Base-by-base conservation (phyloP, 495 filamentous ascomycete species). In the Tuber microsphaerosporum region DNA sequence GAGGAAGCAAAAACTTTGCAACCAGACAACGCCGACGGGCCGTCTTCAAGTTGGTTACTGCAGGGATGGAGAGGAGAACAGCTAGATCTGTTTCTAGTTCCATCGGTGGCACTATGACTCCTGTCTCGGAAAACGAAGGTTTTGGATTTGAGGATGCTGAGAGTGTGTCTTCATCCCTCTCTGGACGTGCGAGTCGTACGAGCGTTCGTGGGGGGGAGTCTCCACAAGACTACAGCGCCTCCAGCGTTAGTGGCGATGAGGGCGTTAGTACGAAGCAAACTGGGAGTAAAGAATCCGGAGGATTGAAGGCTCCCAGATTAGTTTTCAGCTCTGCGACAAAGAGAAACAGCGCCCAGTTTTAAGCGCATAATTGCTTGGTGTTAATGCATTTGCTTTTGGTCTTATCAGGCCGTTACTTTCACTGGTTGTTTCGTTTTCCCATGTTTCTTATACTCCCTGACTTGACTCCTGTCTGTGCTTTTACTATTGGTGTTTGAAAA, bases 1-100 rank as follows among this genome's bases (percentile, higher is more conserved):
- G 97, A 81, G 95, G 96, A 48, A 97, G 94, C 89, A 97, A 97
- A 88, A 99, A 99, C 85, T 99, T 99, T 84, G 91, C 92, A 31
- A 91, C 93, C 45, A 94, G 94, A 77, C 94, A 95, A 81, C 94
- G 95, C 71, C 94, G 94, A 76, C 92, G 91, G 80, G 96, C 96
- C 22, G 90, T 99, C 69, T 91, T 92, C 85, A 97, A 92, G 81
- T 87, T 99, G 70, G 92, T 97, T 71, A 92, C 93, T 78, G 94
- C 94, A 74, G 93, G 94, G 26, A 88, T 93, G 75, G 93, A 95
- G 83, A 92, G 95, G 73, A 92, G 94, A 78, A 88, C 86, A 51
- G 88, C 88, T 42, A 88, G 89, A 84, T 89, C 87, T 74, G 86
- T 87, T 46, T 87, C 86, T 56, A 77, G 76, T 37, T 89, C 90